phyloP scores from a whole-genome alignment of 2,329 filamentous ascomycete species.

The Stemphylium vesicarium region DNA sequence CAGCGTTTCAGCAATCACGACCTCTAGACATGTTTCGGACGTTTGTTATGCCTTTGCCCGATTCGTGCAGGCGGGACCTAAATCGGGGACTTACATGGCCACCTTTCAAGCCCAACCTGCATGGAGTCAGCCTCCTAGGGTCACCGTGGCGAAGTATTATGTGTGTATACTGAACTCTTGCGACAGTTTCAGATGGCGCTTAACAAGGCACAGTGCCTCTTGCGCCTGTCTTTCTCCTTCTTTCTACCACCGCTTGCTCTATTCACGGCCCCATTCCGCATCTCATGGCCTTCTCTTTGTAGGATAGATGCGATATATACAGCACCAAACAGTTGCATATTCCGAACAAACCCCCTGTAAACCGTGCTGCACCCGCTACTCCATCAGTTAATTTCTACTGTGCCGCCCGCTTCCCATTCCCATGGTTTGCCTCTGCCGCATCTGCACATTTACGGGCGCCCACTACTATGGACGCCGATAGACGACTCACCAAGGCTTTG shows the following conservation, averaged over 20 bases:
- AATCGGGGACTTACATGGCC: constrained; percentile 30
- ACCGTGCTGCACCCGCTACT: neutral
- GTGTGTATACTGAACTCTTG: constrained; percentile 24
- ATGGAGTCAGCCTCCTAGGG: constrained; percentile 25
- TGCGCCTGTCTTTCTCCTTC: constrained; percentile 13
- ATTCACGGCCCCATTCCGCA: constrained; percentile 1
- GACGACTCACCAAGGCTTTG: constrained; percentile 39
- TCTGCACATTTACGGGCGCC: constrained; percentile 18
- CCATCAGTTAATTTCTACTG: neutral
- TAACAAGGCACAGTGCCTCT: constrained; percentile 10
- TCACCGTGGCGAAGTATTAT: constrained; percentile 23
- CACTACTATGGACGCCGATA: constrained; percentile 40
- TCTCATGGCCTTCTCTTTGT: constrained; percentile 7
- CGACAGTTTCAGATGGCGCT: constrained; percentile 24
- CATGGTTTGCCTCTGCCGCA: neutral
- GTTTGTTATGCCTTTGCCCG: constrained; percentile 5
- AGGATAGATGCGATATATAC: constrained; percentile 18
- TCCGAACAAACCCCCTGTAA: neutral
- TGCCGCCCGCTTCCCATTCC: neutral
- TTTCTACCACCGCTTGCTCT: neutral
- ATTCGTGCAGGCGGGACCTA: constrained; percentile 12
- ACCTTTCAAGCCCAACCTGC: constrained; percentile 6
- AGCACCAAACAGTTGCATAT: constrained; percentile 10
- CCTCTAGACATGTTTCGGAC: constrained; percentile 1
- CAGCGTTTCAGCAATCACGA: constrained; percentile 6